Conservation (phyloP, 805 yeast genomes). For the Wickerhamiella kazuoi region DNA sequence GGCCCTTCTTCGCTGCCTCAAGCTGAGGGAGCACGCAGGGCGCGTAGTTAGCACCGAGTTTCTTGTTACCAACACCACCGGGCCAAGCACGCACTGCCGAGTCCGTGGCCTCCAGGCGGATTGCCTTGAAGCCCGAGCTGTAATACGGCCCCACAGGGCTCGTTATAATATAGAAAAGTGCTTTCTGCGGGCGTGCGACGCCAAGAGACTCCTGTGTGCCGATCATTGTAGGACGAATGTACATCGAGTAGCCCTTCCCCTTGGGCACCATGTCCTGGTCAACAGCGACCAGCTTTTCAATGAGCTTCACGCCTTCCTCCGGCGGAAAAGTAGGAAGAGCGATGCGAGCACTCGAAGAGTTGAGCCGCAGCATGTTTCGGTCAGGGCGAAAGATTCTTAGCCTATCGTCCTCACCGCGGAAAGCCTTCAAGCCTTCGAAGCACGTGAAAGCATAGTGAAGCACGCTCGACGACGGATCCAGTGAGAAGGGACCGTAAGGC, state of each 20-base stretch:
- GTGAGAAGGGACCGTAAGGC: constrained; percentile 57
- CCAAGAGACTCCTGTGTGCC: constrained; percentile 86
- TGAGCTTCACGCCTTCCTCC: constrained; percentile 54
- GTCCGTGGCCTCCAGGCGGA: constrained; percentile 83
- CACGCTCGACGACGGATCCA: constrained; percentile 82
- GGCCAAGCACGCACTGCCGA: constrained; percentile 98
- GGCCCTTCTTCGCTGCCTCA: constrained; percentile 81
- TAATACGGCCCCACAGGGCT: constrained; percentile 97
- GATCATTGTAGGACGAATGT: constrained; percentile 86
- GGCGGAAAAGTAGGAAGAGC: constrained; percentile 75
- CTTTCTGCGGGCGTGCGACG: constrained; percentile 65
- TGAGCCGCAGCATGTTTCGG: constrained; percentile 83
- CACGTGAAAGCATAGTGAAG: constrained; percentile 90
- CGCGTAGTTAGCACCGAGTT: constrained; percentile 95
- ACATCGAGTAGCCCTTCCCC: constrained; percentile 77
- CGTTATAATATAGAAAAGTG: constrained; percentile 69
- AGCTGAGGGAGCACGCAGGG: constrained; percentile 84
- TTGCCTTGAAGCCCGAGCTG: constrained; percentile 91
- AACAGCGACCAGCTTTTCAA: constrained; percentile 55
- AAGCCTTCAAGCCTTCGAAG: constrained; percentile 93
- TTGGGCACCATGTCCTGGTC: constrained; percentile 70
- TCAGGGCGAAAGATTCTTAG: constrained; percentile 80
- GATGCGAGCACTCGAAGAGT: constrained; percentile 72
- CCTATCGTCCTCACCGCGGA: constrained; percentile 37
- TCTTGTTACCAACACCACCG: constrained; percentile 92